Percentiles rank a stretch among this genome's conserved stretches.
Evolutionary conservation across 106 monocot species (phyloP).

Genomic region (Phalaenopsis aphrodite): DNA sequence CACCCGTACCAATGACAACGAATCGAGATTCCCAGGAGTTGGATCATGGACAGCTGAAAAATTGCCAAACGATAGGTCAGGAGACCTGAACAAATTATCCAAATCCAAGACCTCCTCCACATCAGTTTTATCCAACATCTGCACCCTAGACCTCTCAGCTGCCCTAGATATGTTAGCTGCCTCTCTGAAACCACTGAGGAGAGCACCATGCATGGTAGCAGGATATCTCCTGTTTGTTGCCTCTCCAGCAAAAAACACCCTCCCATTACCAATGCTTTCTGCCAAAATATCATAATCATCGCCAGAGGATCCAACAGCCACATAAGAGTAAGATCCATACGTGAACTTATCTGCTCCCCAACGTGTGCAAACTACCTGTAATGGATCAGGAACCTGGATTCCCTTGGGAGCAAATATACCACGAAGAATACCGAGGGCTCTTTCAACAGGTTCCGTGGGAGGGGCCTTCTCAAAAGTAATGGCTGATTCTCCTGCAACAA

Average conservation of each 20-base stretch:
- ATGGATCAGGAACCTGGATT: slow-evolving; percentile 73
- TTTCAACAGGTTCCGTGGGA: slow-evolving; percentile 48
- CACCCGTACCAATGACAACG: slow-evolving; percentile 48
- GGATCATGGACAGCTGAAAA: slow-evolving; percentile 75
- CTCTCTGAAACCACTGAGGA: slow-evolving; percentile 91
- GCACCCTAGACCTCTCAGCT: slow-evolving; percentile 21
- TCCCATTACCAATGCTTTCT: slow-evolving; percentile 65
- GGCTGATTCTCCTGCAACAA: slow-evolving; percentile 91
- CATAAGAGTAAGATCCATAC: slow-evolving; percentile 88
- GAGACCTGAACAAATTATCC: slow-evolving; percentile 45
- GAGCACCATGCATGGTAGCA: slow-evolving; percentile 95
- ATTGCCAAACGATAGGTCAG: slow-evolving; percentile 50
- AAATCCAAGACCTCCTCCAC: slow-evolving; percentile 34
- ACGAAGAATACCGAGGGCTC: slow-evolving; percentile 48
- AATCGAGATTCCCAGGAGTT: slow-evolving; percentile 24
- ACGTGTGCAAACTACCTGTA: slow-evolving; percentile 83
- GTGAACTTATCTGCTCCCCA: slow-evolving; percentile 89
- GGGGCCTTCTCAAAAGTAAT: slow-evolving; percentile 63
- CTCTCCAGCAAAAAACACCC: slow-evolving; percentile 96
- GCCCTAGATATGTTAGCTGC: slow-evolving; percentile 76
- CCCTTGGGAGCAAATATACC: slow-evolving; percentile 80
- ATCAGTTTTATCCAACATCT: slow-evolving; percentile 3
- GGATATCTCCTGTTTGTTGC: slow-evolving; percentile 89
- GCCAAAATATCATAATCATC: slow-evolving; percentile 96
- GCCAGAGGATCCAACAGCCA: slow-evolving; percentile 86